These are phyloP conservation scores for Dipteronia sinensis DNA, from an alignment of 345 rosid genomes.

Conservation along the genomic window DNA sequence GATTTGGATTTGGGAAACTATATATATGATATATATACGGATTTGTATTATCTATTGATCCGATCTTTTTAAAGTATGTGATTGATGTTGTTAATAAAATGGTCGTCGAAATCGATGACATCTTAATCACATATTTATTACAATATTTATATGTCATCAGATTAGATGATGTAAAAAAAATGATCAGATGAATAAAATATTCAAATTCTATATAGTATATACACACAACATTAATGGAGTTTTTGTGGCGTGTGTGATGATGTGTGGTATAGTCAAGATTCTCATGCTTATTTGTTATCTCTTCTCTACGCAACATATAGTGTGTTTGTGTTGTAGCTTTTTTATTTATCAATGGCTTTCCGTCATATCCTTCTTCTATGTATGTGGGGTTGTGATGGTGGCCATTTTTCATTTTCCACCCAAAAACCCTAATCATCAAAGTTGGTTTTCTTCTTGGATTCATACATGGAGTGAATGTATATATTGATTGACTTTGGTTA, in stretches of 20 bases:
- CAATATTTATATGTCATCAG: too few relatives aligned
- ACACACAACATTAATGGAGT: neutral
- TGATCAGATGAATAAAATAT: too few relatives aligned
- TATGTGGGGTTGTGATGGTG: constrained; percentile 18
- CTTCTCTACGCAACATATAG: constrained; percentile 6
- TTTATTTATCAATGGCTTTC: constrained; percentile 14
- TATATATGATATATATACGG: too few relatives aligned
- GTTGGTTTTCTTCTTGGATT: neutral
- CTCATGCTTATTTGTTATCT: constrained; percentile 29
- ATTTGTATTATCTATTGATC: too few relatives aligned
- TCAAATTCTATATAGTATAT: too few relatives aligned
- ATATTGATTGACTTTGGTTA: constrained; percentile 11
- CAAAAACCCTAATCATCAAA: neutral
- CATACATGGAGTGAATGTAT: neutral
- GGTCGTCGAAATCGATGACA: too few relatives aligned
- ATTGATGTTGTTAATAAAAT: too few relatives aligned
- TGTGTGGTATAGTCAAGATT: constrained; percentile 32
- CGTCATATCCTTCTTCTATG: constrained; percentile 17
- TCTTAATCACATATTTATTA: too few relatives aligned
- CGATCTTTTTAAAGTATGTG: too few relatives aligned
- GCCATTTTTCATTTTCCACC: constrained; percentile 6
- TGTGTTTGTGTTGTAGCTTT: too few relatives aligned
- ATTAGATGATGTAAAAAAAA: too few relatives aligned
- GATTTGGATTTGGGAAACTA: neutral
- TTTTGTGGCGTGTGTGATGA: neutral